These are phyloP conservation scores for Xerocomus amazonicus DNA, from an alignment of 1,284 basidiomycete species.

Conservation along the genomic window DNA sequence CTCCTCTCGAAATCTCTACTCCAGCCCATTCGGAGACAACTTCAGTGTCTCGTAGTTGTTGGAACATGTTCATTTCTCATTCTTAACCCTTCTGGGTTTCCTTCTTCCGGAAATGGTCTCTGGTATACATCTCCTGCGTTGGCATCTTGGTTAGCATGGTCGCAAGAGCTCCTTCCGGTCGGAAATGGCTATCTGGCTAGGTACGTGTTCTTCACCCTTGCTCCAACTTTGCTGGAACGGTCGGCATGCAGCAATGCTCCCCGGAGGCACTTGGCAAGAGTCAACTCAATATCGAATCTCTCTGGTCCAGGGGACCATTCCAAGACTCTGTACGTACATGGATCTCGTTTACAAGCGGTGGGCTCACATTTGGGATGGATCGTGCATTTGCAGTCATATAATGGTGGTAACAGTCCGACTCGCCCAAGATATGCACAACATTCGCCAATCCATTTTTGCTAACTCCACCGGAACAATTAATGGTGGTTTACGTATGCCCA, in stretches of 20 bases:
- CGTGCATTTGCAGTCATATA: slow-evolving; percentile 45
- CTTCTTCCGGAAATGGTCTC: slow-evolving; percentile 65
- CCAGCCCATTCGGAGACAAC: slow-evolving; percentile 1
- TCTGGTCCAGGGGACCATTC: slow-evolving; percentile 76
- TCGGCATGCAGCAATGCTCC: slow-evolving; percentile 51
- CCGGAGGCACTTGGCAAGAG: slow-evolving; percentile 59
- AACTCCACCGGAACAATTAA: slow-evolving; percentile 57
- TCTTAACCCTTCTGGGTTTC: slow-evolving; percentile 50
- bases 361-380: neutral
- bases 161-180: slow-evolving; percentile 57
- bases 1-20: too few species aligned
- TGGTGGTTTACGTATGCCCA: slow-evolving; percentile 33
- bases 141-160: slow-evolving; percentile 46
- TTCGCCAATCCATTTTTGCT: slow-evolving; percentile 55
- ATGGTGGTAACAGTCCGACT: slow-evolving; percentile 64
- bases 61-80: slow-evolving; percentile 19
- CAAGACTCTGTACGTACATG: slow-evolving; percentile 49
- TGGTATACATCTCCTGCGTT: slow-evolving; percentile 53
- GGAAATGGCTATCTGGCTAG: slow-evolving; percentile 74
- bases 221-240: neutral
- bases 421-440: slow-evolving; percentile 48
- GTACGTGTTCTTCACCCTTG: slow-evolving; percentile 31
- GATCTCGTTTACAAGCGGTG: neutral
- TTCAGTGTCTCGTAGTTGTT: slow-evolving; percentile 23
- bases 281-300: slow-evolving; percentile 64